Evolutionary conservation across 768 basidiomycete species (phyloP).

Genomic region (Boletellus ananas): DNA sequence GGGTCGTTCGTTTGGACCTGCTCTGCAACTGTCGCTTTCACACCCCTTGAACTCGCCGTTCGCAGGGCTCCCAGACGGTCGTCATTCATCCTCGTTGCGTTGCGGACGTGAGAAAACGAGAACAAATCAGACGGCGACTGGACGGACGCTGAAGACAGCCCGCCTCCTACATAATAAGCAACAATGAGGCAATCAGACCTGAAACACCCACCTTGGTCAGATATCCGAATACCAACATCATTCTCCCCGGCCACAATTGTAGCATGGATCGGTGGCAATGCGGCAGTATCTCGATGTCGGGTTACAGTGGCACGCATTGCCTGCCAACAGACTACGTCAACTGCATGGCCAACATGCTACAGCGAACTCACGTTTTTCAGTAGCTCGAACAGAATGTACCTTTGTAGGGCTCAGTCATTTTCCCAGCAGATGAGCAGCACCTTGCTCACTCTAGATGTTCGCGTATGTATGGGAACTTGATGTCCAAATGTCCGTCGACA

Average conservation of each 20-base stretch:
- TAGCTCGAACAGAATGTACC: constrained; percentile 87
- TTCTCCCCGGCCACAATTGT: constrained; percentile 75
- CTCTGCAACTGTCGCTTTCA: constrained; percentile 78
- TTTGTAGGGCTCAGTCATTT: constrained; percentile 24
- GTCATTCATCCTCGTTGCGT: constrained; percentile 63
- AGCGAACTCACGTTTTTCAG: constrained; percentile 71
- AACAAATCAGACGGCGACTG: constrained; percentile 73
- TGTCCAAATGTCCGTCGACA: constrained; percentile 69
- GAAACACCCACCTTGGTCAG: constrained; percentile 70
- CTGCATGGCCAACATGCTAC: background rate
- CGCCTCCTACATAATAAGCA: constrained; percentile 53
- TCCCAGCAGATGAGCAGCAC: background rate
- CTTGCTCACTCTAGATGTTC: constrained; percentile 76
- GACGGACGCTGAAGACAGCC: constrained; percentile 53
- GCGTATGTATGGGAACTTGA: constrained; percentile 76
- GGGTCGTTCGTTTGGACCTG: constrained; percentile 49
- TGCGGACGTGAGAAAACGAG: constrained; percentile 85
- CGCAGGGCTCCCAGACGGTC: constrained; percentile 67
- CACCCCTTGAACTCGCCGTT: constrained; percentile 55
- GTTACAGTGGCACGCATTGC: constrained; percentile 67
- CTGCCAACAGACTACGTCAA: constrained; percentile 33
- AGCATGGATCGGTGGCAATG: constrained; percentile 60
- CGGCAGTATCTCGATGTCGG: constrained; percentile 41
- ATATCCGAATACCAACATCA: constrained; percentile 77
- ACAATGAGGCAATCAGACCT: constrained; percentile 1